Percentiles rank a stretch among this genome's conserved stretches.
Conservation (phyloP, 495 filamentous ascomycete genomes). For the Physcia stellaris region DNA sequence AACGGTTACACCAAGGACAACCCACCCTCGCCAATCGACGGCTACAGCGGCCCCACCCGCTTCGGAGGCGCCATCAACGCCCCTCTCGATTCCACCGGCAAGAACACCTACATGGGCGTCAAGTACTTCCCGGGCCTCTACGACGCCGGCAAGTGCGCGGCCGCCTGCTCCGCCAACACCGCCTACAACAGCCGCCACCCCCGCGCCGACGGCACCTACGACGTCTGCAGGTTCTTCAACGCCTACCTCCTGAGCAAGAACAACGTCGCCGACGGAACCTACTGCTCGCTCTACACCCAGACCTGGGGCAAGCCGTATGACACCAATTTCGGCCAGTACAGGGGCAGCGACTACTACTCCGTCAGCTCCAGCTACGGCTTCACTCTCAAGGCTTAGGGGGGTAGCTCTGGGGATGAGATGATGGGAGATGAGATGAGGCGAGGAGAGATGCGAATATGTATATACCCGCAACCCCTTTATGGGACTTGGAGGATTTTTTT, state of each 20-base stretch:
- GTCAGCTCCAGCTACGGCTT: constrained; percentile 10
- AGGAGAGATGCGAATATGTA: too few relatives aligned
- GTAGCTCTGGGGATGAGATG: too few relatives aligned
- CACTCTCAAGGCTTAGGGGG: too few relatives aligned
- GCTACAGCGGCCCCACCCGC: constrained; percentile 16
- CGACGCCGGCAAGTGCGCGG: constrained; percentile 25
- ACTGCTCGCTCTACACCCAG: constrained; percentile 18
- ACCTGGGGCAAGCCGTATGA: constrained; percentile 13
- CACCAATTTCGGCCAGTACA: constrained; percentile 15
- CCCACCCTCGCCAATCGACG: constrained; percentile 17
- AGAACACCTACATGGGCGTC: constrained; percentile 27
- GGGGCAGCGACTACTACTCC: constrained; percentile 5
- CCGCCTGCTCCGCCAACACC: constrained; percentile 27
- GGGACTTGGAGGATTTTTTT: too few relatives aligned
- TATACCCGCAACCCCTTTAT: too few relatives aligned
- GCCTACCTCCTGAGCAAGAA: constrained; percentile 31
- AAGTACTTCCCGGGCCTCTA: constrained; percentile 27
- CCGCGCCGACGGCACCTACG: constrained; percentile 15
- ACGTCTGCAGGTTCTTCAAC: constrained; percentile 35
- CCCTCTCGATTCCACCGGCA: constrained; percentile 10
- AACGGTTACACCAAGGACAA: constrained; percentile 24
- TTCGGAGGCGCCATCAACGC: constrained; percentile 28
- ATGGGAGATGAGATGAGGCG: too few relatives aligned
- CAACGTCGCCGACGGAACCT: constrained; percentile 17
- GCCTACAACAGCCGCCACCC: constrained; percentile 22